These are phyloP conservation scores for Alternaria longipes DNA, from an alignment of 2,329 filamentous ascomycete genomes.

Conservation along the genomic window DNA sequence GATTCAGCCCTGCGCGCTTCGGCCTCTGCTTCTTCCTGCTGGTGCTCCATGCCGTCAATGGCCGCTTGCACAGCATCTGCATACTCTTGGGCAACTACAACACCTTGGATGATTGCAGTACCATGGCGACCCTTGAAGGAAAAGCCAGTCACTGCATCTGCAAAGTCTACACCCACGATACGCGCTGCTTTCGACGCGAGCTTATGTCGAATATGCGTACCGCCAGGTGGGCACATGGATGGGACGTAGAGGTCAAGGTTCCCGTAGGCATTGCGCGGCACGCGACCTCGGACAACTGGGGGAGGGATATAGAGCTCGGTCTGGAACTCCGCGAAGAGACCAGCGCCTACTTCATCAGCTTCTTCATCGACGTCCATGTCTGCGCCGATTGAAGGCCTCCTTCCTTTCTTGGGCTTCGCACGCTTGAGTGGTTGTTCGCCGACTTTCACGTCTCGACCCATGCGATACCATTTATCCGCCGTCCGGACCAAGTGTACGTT, in stretches of 20 bases:
- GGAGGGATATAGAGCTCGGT: slow-evolving; percentile 79
- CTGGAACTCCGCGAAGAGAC: slow-evolving; percentile 68
- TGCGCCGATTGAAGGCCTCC: slow-evolving; percentile 36
- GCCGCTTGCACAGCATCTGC: slow-evolving; percentile 76
- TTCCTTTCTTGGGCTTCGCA: slow-evolving; percentile 50
- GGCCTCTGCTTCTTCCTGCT: slow-evolving; percentile 70
- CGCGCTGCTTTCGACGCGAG: slow-evolving; percentile 76
- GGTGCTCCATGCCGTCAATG: slow-evolving; percentile 72
- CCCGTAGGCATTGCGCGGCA: slow-evolving; percentile 70
- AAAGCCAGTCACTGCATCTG: slow-evolving; percentile 90
- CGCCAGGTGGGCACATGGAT: slow-evolving; percentile 70
- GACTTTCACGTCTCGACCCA: slow-evolving; percentile 78
- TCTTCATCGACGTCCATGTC: slow-evolving; percentile 46
- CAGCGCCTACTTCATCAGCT: slow-evolving; percentile 57
- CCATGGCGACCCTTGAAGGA: slow-evolving; percentile 85
- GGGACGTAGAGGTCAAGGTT: slow-evolving; percentile 72
- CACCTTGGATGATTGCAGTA: slow-evolving; percentile 81
- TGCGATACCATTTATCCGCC: slow-evolving; percentile 88
- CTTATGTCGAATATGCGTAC: slow-evolving; percentile 64
- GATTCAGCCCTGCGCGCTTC: slow-evolving; percentile 61
- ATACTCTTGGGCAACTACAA: slow-evolving; percentile 77
- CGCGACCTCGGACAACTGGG: slow-evolving; percentile 74
- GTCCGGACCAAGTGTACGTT: slow-evolving; percentile 83
- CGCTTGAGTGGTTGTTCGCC: slow-evolving; percentile 86
- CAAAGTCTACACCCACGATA: slow-evolving; percentile 82